These are phyloP conservation scores for Streptanthus diversifolius DNA, from an alignment of 345 rosid genomes.

Conservation along the genomic window DNA sequence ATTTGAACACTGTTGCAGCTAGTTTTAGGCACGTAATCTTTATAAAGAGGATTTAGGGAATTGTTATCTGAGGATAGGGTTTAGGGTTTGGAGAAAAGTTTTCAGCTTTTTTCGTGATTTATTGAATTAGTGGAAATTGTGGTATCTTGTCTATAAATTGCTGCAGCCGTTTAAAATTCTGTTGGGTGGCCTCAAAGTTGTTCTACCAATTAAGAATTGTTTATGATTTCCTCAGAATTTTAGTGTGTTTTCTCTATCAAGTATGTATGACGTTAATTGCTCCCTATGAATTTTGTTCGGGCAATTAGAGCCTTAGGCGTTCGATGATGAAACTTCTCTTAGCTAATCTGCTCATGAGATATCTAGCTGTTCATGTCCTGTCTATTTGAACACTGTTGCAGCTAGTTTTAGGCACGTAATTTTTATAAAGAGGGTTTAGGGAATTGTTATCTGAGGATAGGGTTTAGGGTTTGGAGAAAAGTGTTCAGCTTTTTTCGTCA, in stretches of 20 bases:
- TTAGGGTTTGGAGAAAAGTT: conserved; percentile 21
- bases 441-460: neutral
- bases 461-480: conserved; percentile 27
- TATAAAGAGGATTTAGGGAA: conserved; percentile 13
- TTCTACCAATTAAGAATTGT: too few species aligned
- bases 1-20: neutral
- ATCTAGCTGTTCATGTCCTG: neutral
- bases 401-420: conserved; percentile 9
- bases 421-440: conserved; percentile 11
- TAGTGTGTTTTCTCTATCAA: too few species aligned
- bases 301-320: conserved; percentile 2
- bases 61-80: conserved; percentile 9
- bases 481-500: neutral
- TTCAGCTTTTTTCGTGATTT: neutral
- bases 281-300: neutral
- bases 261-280: neutral
- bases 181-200: neutral
- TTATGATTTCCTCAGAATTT: too few species aligned
- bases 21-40: conserved; percentile 7
- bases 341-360: neutral
- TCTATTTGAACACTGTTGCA: neutral
- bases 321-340: neutral
- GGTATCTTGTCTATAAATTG: neutral
- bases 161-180: neutral
- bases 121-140: neutral